Base-by-base conservation (phyloP, 2,329 filamentous ascomycete genomes). In the Emmonsiellopsis sp. region DNA sequence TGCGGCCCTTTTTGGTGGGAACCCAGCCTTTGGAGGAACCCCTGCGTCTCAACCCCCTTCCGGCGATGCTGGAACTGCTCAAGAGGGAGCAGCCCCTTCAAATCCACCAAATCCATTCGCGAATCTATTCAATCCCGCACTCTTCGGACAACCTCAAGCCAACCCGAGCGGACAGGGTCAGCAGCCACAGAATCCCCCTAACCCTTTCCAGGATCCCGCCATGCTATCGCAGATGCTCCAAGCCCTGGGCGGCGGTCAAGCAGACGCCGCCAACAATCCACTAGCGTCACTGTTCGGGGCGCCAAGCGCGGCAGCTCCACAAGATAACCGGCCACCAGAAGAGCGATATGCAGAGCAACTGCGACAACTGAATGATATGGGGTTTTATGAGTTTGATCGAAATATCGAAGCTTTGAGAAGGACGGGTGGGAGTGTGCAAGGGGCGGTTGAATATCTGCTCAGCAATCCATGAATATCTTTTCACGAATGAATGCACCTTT, bases 341-440 rank as follows among this genome's bases (percentile, higher is more conserved):
- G 93, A 97, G 71, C 79, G 89, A 55, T 98, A 95, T 63, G 90
- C 87, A 2, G 84, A 88, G 34, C 92, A 98, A 72, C 76, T 98
- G 49, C 79, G 89, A 56, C 90, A 97, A 73, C 75, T 98, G 58
- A 98, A 98, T 69, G 93, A 97, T 60, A 98, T 98, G 93, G 93
- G 93, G 2, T 98, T 98, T 73, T 95, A 84, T 67, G 91, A 98
- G 66, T 98, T 97, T 65, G 92, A 98, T 51, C 77, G 87, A 61
- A 98, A 98, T 62, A 83, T 98, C 34, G 84, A 87, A 53, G 93
- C 93, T 5, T 74, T 98, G 64, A 80, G 92, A 69, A 81, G 92
- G 63, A 89, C 88, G 56, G 93, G 93, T 7, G 93, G 93, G 9
- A 96, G 88, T 67, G 93, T 97, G 41, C 90, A 97, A 68, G 93